phyloP scores from a whole-genome alignment of 192 early-diverging fungal species.

The Nowakowskiella sp. region DNA sequence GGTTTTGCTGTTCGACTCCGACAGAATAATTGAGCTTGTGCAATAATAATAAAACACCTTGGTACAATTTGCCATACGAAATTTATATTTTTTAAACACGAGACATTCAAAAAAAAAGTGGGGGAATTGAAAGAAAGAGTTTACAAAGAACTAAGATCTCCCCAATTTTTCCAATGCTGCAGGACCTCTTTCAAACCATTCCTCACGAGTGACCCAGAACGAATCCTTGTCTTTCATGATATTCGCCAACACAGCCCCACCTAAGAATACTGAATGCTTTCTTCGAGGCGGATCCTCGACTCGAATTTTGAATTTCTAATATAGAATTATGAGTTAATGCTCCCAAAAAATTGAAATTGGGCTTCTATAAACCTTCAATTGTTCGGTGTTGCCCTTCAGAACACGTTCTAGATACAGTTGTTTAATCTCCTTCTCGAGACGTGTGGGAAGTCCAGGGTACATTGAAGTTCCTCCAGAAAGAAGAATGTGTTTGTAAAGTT shows the following conservation, averaged over 20 bases:
- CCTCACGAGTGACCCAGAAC: conserved; percentile 89
- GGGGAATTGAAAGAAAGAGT: too few species aligned
- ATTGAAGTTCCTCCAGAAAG: conserved; percentile 97
- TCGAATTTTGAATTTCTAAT: conserved; percentile 91
- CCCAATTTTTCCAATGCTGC: conserved; percentile 51
- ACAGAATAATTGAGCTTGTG: too few species aligned
- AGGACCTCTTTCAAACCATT: conserved; percentile 86
- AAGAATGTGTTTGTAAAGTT: conserved; percentile 96
- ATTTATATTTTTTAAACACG: too few species aligned
- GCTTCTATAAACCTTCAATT: conserved; percentile 61
- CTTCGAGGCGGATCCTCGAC: conserved; percentile 97
- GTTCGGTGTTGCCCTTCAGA: conserved; percentile 69
- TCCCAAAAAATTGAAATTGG: not conserved
- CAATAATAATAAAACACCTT: too few species aligned
- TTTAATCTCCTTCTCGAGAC: conserved; percentile 97
- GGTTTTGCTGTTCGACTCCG: too few species aligned
- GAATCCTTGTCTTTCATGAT: conserved; percentile 85
- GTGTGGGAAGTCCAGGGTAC: conserved; percentile 95
- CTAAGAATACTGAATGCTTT: conserved; percentile 97
- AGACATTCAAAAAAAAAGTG: too few species aligned
- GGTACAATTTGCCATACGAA: too few species aligned
- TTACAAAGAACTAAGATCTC: not conserved
- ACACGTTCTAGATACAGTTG: conserved; percentile 90
- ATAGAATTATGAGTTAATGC: not conserved
- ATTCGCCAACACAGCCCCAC: conserved; percentile 91